Evolutionary conservation across 2,329 filamentous ascomycete species (phyloP), one percentile per base, ranked within the genome.

Genomic region (Beauveria bassiana): DNA sequence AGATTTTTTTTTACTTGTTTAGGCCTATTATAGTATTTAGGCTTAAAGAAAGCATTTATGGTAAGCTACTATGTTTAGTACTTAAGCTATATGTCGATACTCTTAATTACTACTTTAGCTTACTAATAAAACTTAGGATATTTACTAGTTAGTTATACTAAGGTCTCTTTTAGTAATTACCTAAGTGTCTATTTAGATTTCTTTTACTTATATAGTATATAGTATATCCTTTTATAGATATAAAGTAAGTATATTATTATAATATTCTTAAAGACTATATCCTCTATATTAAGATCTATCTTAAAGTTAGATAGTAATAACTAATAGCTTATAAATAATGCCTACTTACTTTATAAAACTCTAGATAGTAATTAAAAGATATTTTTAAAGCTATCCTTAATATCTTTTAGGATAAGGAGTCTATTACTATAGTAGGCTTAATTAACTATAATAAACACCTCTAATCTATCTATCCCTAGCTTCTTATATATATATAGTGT

Each of bases 231-330:
- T 7, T 24, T 26, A 8, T 34, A 28, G 20, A 59, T 51, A 10
- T 24, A 24, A 3, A 59, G 31, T 16, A 65, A 71, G 55, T 71
- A 74, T 68, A 74, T 73, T 2, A 65, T 62, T 5, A 74, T 50
- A n/a, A 74, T 69, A 4, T 65, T 66, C 16, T 14, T 56, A 31
- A 73, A 71, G 9, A 71, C 60, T 26, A 62, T 38, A 9, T 65
- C 42, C 26, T 70, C 64, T 14, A 49, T 24, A 9, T 52, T 24
- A 5, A n/a, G n/a, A 52, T 3, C 57, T 59, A 52, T 53, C 57
- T 34, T 40, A 61, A 1, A 34, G 4, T 49, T 55, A 20, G 31
- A 62, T 59, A 40, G 40, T 34, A 18, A n/a, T 5, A 20, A 60
- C 58, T 12, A 43, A 38, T n/a, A 12, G 12, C 45, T 46, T 43